phyloP scores from a whole-genome alignment of 306 rosid genomes.

The Trifolium pratense region DNA sequence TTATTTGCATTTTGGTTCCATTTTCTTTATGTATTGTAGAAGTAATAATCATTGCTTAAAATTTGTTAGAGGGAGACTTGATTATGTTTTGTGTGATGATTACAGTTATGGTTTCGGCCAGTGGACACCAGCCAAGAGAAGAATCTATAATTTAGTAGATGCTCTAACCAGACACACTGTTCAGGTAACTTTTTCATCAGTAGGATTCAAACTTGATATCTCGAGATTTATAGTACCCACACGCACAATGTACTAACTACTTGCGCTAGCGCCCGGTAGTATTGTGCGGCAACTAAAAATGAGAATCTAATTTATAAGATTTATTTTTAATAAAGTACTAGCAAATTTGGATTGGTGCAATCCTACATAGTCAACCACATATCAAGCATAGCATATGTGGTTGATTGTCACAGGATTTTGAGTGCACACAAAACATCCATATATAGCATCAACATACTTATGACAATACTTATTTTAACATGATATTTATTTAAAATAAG shows the following conservation, averaged over 20 bases:
- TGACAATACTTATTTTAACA: too few species aligned
- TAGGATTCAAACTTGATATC: background rate
- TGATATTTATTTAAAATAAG: too few species aligned
- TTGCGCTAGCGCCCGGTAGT: background rate
- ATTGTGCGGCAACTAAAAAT: background rate
- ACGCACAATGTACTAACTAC: background rate
- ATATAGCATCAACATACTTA: too few species aligned
- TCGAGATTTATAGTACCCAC: background rate
- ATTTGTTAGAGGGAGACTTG: slow-evolving; percentile 10
- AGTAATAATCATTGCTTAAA: slow-evolving; percentile 28
- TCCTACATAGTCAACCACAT: background rate
- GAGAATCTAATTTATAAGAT: too few species aligned
- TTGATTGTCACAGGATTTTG: too few species aligned
- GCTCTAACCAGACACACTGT: slow-evolving; percentile 89
- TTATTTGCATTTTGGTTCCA: slow-evolving; percentile 24
- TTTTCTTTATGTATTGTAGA: slow-evolving; percentile 1
- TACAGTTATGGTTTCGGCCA: slow-evolving; percentile 80
- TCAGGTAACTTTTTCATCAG: slow-evolving; percentile 59
- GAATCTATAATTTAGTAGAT: slow-evolving; percentile 77
- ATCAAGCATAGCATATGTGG: too few species aligned
- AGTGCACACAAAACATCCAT: too few species aligned
- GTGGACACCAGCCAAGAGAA: slow-evolving; percentile 71
- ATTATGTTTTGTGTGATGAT: slow-evolving; percentile 41
- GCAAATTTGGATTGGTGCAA: background rate
- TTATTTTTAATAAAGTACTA: too few species aligned